Evolutionary conservation across 164 flowering plant genomes (phyloP), one percentile per base, ranked within the genome.

Genomic region (Aristolochia californica): DNA sequence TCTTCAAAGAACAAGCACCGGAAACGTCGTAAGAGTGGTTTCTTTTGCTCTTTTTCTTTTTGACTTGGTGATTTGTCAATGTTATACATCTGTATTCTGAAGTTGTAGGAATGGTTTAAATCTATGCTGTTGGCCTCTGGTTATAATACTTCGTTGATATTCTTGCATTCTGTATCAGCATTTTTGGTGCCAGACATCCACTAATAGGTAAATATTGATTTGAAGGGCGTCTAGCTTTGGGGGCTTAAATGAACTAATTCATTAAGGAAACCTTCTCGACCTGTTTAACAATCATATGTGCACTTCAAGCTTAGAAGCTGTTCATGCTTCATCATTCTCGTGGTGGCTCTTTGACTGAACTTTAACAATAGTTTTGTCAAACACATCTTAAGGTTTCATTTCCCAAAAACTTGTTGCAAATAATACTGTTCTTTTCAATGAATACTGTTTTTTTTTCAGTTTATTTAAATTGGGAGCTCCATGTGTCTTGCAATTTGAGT

Each of bases 1-100:
- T 55, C 21, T 51, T 63, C 70, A 40, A 72, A 26, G 65, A 59
- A 59, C 69, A 79, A 77, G 63, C 77, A 62, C 45, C 82, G 75
- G 21, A 72, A 55, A 66, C 71, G 61, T 60, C 74, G 89, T 89
- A 83, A 21, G 45, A 17, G 43, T 50, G 43, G 21, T 40, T 44
- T 50, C 5, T 27, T 26, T 38, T 48, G 1, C 17, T 18, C 7
- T n/a, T n/a, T 48, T 48, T n/a, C n/a, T 10, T 8, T 48, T 48
- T 48, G 2, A 17, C 10, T 0, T 47, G 1, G 8, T 47, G 49
- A 16, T 16, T 47, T 5, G n/a, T 15, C n/a, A 47, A 16, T 47
- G 49, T 3, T 45, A 12, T 13, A 45, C 3, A 2, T 45, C 18
- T 45, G 48, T 45, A 13, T 45, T 20, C n/a, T 47, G n/a, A 16